Percentiles rank a stretch among this genome's conserved stretches.
phyloP scores from a whole-genome alignment of 2,329 filamentous ascomycete genomes.

The Calonectria ilicicola region DNA sequence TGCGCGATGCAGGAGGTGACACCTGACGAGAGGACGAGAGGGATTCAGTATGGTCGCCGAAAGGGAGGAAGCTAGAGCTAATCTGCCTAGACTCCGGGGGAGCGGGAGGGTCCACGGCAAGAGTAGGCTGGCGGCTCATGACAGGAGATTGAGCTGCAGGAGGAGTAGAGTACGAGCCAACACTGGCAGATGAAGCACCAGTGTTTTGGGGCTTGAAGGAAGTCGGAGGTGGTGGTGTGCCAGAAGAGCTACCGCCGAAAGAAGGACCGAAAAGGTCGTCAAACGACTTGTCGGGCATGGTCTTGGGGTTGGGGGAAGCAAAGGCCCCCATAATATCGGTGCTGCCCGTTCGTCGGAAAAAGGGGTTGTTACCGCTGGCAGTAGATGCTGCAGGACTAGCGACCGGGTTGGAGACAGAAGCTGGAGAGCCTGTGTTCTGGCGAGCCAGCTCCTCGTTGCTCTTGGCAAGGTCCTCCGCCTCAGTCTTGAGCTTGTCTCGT shows the following conservation, averaged over 20 bases:
- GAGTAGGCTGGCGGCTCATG: constrained; percentile 71
- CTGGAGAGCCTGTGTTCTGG: constrained; percentile 65
- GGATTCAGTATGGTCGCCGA: constrained; percentile 75
- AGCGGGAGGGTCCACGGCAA: constrained; percentile 67
- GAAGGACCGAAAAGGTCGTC: constrained; percentile 88
- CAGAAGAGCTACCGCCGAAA: constrained; percentile 60
- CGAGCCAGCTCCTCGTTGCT: constrained; percentile 69
- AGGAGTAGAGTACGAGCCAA: constrained; percentile 64
- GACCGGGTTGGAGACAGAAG: constrained; percentile 62
- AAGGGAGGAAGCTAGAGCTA: constrained; percentile 80
- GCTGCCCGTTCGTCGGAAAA: constrained; percentile 81
- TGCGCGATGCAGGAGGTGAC: constrained; percentile 72
- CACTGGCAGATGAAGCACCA: constrained; percentile 66
- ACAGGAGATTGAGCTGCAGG: constrained; percentile 70
- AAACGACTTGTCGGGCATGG: constrained; percentile 76
- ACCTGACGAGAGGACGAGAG: constrained; percentile 82
- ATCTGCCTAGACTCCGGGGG: constrained; percentile 82
- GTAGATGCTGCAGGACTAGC: constrained; percentile 77
- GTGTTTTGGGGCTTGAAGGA: constrained; percentile 66
- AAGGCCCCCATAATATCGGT: constrained; percentile 70
- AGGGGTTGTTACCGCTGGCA: constrained; percentile 89
- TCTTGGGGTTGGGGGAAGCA: constrained; percentile 58
- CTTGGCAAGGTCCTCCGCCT: constrained; percentile 77
- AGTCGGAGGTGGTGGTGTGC: constrained; percentile 55
- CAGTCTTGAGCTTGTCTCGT: constrained; percentile 85